Evolutionary conservation across 1,284 basidiomycete species (phyloP).

Genomic region (Wolfiporia cocos): DNA sequence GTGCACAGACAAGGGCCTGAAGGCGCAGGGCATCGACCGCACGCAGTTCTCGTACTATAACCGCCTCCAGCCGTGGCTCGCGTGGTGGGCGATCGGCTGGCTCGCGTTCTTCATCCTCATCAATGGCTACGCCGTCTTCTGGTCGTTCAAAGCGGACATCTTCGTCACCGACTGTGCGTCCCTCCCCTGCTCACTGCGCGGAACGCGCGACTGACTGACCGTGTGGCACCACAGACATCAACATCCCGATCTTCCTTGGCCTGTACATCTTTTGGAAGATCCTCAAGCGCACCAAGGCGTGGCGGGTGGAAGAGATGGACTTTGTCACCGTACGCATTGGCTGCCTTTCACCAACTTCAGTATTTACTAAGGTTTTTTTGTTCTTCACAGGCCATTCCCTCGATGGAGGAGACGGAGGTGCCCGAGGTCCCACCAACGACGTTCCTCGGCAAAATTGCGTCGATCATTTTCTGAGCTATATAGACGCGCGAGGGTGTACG

Average conservation of each 20-base stretch:
- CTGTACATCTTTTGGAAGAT: constrained; percentile 49
- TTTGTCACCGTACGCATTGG: constrained; percentile 38
- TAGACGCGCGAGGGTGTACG: no score
- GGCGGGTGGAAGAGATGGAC: constrained; percentile 52
- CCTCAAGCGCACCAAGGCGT: constrained; percentile 44
- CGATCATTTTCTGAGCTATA: constrained; percentile 35
- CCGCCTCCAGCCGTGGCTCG: constrained; percentile 34
- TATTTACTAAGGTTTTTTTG: background rate
- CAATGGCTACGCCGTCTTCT: constrained; percentile 31
- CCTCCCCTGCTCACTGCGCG: background rate
- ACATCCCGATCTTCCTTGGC: constrained; percentile 45
- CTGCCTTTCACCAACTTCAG: background rate
- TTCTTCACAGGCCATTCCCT: constrained; percentile 39
- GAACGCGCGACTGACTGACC: background rate
- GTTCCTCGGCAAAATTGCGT: constrained; percentile 30
- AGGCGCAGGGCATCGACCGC: constrained; percentile 51
- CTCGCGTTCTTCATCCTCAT: constrained; percentile 35
- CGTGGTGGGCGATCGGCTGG: constrained; percentile 35
- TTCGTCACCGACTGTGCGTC: constrained; percentile 56
- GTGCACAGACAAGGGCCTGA: constrained; percentile 45
- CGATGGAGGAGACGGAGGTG: constrained; percentile 47
- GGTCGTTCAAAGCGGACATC: constrained; percentile 46
- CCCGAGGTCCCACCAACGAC: constrained; percentile 33
- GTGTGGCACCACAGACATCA: constrained; percentile 29
- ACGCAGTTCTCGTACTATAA: constrained; percentile 48